phyloP scores from a whole-genome alignment of 177 flowering plant genomes.

The Vitis hybrid region DNA sequence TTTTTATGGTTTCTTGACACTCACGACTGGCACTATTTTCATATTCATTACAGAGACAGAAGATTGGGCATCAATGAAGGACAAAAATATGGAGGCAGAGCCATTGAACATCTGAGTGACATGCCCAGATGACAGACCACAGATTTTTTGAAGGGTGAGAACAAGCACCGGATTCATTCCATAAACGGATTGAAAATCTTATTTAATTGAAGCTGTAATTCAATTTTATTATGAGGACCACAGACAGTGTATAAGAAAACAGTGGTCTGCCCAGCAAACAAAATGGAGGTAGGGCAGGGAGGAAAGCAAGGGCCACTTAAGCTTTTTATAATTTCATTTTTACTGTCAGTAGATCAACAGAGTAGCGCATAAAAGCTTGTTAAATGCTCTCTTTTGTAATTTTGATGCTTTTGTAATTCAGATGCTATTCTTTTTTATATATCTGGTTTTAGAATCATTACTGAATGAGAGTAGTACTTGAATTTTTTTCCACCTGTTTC shows the following conservation, averaged over 20 bases:
- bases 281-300: too few species aligned
- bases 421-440: conserved; percentile 9
- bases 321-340: neutral
- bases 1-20: neutral
- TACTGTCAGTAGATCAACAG: conserved; percentile 4
- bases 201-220: conserved; percentile 6
- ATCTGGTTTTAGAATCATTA: neutral
- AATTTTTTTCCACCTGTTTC: too few species aligned
- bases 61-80: conserved; percentile 59
- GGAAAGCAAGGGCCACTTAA: neutral
- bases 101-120: conserved; percentile 38
- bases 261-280: conserved; percentile 13
- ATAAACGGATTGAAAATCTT: conserved; percentile 2
- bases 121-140: conserved; percentile 3
- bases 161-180: conserved; percentile 6
- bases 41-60: conserved; percentile 40
- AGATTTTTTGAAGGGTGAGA: conserved; percentile 13
- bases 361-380: conserved; percentile 5
- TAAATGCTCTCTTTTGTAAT: neutral
- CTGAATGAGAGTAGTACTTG: too few species aligned
- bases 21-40: neutral
- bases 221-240: neutral
- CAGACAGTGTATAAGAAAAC: conserved; percentile 8
- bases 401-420: neutral
- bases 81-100: conserved; percentile 52